Base-by-base conservation (phyloP, 163 green algal species). In the Volvox carteri region DNA sequence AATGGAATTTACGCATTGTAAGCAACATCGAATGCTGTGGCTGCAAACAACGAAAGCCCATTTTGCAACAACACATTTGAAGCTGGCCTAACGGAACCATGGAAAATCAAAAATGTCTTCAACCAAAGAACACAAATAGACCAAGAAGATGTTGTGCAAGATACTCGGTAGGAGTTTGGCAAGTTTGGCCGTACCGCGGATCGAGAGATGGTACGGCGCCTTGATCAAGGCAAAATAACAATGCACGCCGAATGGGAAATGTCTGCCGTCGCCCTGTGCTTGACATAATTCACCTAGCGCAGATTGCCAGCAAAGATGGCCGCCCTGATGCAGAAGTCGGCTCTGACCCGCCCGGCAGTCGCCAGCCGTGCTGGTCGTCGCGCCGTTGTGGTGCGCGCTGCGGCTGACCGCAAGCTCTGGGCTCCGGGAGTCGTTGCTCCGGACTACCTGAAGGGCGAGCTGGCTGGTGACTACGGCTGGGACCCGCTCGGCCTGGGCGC, bases 401-500 rank as follows among this genome's bases (percentile, higher is more conserved):
- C 84, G 18, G 70, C 67, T 60, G 62, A 87, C 52, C 70, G 84
- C 72, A 84, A 77, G 41, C 78, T 95, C 39, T 96, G 95, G 95
- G 91, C 93, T 72, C 95, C 95, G 41, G 93, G 90, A 44, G 95
- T 93, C 25, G 91, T 90, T 19, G 73, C 95, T 23, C 97, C 97
- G 14, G 42, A 77, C 0, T 97, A 96, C 91, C 94, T 99, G 42
- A 90, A 98, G 73, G 96, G 94, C 90, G 85, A 83, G 35, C 86
- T 98, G 50, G 90, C 95, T 19, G 92, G 90, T 60, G 92, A 95
- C 89, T 95, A 94, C 75, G 91, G 96, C 84, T 98, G 95, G 48
- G 97, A 99, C 91, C 97, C 97, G 56, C 92, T 99, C 70, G 93
- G 94, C 76, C 95, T 99, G 58, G 95, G 94, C 44, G 91, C 94